phyloP scores from a whole-genome alignment of 2,329 filamentous ascomycete species.

The Trichophyton schoenleinii region DNA sequence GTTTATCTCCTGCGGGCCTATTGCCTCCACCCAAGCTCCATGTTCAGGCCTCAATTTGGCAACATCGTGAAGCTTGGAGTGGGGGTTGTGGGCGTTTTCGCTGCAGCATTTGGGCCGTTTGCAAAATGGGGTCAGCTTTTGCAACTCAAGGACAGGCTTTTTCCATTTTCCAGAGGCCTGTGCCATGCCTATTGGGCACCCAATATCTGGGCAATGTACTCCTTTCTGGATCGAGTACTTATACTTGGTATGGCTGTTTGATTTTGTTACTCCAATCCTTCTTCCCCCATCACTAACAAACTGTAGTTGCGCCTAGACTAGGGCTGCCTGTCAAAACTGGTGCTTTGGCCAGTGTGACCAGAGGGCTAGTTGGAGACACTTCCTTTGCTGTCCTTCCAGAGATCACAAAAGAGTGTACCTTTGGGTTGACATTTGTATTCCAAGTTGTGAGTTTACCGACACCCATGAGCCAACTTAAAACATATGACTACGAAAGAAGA shows the following conservation, averaged over 20 bases:
- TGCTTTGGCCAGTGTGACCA: conserved; percentile 77
- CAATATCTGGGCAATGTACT: conserved; percentile 95
- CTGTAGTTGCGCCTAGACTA: conserved; percentile 63
- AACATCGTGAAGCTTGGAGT: conserved; percentile 75
- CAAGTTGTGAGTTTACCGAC: conserved; percentile 45
- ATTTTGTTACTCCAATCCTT: neutral
- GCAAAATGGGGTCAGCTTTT: conserved; percentile 65
- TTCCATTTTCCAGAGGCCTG: conserved; percentile 84
- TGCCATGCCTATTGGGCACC: conserved; percentile 99
- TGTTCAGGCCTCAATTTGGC: conserved; percentile 61
- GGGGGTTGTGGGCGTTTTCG: conserved; percentile 60
- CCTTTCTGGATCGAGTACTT: conserved; percentile 70
- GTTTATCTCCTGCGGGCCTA: conserved; percentile 82
- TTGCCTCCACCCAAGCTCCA: conserved; percentile 65
- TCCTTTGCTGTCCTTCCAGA: conserved; percentile 88
- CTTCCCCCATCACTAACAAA: neutral
- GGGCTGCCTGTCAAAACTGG: conserved; percentile 59
- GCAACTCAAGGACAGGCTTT: conserved; percentile 72
- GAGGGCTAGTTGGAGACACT: conserved; percentile 85
- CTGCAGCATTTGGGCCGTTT: conserved; percentile 80
- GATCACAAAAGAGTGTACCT: conserved; percentile 67
- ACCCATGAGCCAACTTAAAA: neutral
- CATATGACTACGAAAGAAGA: neutral
- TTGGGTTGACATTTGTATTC: conserved; percentile 68
- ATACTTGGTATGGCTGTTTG: conserved; percentile 55